Evolutionary conservation across 495 filamentous ascomycete species (phyloP).

Genomic region (Annulohypoxylon maeteangense): DNA sequence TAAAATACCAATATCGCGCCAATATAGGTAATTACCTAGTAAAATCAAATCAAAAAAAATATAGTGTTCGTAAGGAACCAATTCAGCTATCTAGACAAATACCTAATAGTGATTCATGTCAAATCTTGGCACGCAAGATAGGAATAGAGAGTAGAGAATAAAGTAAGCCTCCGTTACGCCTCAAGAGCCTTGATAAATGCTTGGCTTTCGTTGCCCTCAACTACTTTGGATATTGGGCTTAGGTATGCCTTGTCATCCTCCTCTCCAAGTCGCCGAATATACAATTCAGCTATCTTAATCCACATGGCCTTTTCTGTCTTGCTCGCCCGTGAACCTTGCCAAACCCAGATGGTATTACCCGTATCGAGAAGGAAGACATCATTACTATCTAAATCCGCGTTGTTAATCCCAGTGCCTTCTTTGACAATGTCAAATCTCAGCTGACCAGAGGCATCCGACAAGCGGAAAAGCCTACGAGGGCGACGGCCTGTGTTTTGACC

Average conservation of each 20-base stretch:
- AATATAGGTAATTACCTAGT: not conserved
- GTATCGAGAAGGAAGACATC: slow-evolving; percentile 70
- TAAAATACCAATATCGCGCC: too few species aligned
- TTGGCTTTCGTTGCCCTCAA: slow-evolving; percentile 63
- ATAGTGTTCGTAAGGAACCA: too few species aligned
- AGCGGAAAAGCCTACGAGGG: slow-evolving; percentile 61
- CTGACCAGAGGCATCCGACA: slow-evolving; percentile 65
- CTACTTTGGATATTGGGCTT: slow-evolving; percentile 64
- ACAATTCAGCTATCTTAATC: slow-evolving; percentile 66
- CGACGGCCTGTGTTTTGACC: slow-evolving; percentile 27
- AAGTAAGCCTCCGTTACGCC: slow-evolving; percentile 10
- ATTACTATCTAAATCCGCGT: slow-evolving; percentile 61
- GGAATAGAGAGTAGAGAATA: not conserved
- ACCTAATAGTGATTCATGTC: too few species aligned
- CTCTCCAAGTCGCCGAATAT: slow-evolving; percentile 61
- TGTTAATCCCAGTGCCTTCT: slow-evolving; percentile 54
- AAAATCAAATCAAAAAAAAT: too few species aligned
- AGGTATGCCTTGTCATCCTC: slow-evolving; percentile 53
- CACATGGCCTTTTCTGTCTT: slow-evolving; percentile 64
- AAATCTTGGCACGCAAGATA: not conserved
- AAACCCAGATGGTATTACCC: slow-evolving; percentile 67
- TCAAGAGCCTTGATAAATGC: slow-evolving; percentile 56
- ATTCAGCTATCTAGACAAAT: not conserved
- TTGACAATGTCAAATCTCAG: slow-evolving; percentile 65
- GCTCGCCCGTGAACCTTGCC: slow-evolving; percentile 67